A percentile compares a stretch with the other conserved stretches of the same genome.
phyloP scores from a whole-genome alignment of 352 stramenopile species.

The Globisporangium nodosum region DNA sequence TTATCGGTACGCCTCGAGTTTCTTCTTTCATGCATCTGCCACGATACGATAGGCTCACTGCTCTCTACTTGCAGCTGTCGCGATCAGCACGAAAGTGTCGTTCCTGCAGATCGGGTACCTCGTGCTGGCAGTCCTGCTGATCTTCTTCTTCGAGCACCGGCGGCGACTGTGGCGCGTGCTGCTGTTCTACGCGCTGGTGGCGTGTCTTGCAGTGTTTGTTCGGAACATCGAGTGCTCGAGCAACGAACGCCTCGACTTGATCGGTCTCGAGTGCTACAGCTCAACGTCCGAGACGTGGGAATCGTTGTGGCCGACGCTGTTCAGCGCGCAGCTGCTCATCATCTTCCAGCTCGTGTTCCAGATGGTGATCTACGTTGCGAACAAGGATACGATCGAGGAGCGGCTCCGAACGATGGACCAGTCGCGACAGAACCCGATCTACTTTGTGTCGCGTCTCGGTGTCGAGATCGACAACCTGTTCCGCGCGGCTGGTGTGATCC shows the following conservation, averaged over 20 bases:
- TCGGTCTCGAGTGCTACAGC: constrained; percentile 72
- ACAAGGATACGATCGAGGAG: constrained; percentile 63
- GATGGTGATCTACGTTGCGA: constrained; percentile 78
- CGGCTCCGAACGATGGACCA: constrained; percentile 53
- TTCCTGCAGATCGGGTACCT: constrained; percentile 84
- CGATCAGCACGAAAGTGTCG: constrained; percentile 71
- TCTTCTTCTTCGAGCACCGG: constrained; percentile 79
- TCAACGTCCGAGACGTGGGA: constrained; percentile 50
- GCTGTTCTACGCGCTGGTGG: constrained; percentile 59
- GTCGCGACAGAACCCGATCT: constrained; percentile 64
- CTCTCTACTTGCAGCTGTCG: constrained; percentile 38
- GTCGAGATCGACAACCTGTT: constrained; percentile 80
- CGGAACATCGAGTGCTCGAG: constrained; percentile 71
- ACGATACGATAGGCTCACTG: too few species aligned
- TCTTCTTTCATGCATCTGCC: not conserved
- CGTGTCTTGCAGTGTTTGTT: constrained; percentile 72
- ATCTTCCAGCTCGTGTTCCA: constrained; percentile 84
- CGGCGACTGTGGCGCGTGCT: constrained; percentile 75
- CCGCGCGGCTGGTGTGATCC: constrained; percentile 44
- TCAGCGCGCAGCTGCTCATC: constrained; percentile 77
- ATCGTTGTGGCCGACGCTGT: constrained; percentile 74
- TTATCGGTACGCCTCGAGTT: constrained; percentile 41
- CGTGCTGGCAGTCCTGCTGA: constrained; percentile 67
- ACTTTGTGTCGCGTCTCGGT: constrained; percentile 62
- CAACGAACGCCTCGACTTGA: constrained; percentile 36